Conservation (phyloP, 306 rosid genomes). For the Cucumis hystrix region DNA sequence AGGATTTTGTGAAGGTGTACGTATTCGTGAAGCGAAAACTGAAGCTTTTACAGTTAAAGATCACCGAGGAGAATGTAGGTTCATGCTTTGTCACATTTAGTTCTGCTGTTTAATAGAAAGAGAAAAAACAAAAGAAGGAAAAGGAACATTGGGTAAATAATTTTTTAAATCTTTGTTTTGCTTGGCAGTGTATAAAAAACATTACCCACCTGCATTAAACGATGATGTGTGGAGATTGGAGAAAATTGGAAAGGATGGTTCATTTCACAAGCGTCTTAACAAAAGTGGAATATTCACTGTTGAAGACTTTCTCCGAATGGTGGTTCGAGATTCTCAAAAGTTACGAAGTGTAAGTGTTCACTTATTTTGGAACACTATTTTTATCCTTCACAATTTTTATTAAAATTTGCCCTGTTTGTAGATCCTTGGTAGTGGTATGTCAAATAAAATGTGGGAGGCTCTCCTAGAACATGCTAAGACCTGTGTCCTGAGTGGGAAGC, state of each 20-base stretch:
- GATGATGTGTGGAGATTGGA: slow-evolving; percentile 99
- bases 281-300: slow-evolving; percentile 36
- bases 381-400: background rate
- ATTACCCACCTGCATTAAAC: slow-evolving; percentile 76
- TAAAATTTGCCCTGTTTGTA: slow-evolving; percentile 19
- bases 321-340: slow-evolving; percentile 59
- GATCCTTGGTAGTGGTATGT: slow-evolving; percentile 99
- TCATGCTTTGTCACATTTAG: slow-evolving; percentile 5
- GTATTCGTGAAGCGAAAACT: slow-evolving; percentile 90
- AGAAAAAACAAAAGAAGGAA: background rate
- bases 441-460: slow-evolving; percentile 99
- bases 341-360: slow-evolving; percentile 60
- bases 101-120: background rate
- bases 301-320: slow-evolving; percentile 83
- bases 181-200: slow-evolving; percentile 89
- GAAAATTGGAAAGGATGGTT: slow-evolving; percentile 97
- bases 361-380: slow-evolving; percentile 9
- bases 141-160: background rate
- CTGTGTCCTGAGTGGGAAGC: slow-evolving; percentile 77
- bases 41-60: slow-evolving; percentile 98
- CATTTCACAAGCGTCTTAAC: slow-evolving; percentile 87
- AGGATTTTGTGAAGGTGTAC: slow-evolving; percentile 68
- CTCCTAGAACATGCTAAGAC: slow-evolving; percentile 96
- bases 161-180: slow-evolving; percentile 2
- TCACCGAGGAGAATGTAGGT: slow-evolving; percentile 97